Conservation (phyloP, 169 alveolate genomes). For the Hepatocystis sp. region DNA sequence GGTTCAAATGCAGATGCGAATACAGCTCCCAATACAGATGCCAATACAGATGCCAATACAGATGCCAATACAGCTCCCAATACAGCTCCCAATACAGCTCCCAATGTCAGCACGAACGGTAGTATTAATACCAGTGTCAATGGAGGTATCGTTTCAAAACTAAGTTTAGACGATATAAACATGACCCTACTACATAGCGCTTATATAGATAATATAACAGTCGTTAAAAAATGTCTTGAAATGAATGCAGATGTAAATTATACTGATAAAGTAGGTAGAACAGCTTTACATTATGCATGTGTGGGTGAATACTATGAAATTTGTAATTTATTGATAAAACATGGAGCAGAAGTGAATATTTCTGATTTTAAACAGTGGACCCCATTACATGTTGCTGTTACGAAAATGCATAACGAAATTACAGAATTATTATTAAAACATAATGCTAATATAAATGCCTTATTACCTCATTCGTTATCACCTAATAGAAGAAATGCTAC, state of each 20-base stretch:
- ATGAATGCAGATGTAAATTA: constrained; percentile 80
- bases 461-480: constrained; percentile 88
- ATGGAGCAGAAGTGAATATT: constrained; percentile 84
- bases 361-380: constrained; percentile 90
- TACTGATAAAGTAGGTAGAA: constrained; percentile 89
- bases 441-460: constrained; percentile 84
- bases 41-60: too few species aligned
- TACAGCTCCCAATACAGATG: too few species aligned
- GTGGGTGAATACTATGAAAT: constrained; percentile 87
- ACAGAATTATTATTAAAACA: constrained; percentile 81
- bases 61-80: too few species aligned
- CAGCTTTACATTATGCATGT: constrained; percentile 90
- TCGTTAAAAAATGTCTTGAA: constrained; percentile 77
- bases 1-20: too few species aligned
- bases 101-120: too few species aligned
- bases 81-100: too few species aligned
- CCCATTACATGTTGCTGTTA: constrained; percentile 89
- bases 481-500: constrained; percentile 88
- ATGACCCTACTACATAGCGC: constrained; percentile 82
- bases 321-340: constrained; percentile 79
- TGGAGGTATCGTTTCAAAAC: constrained; percentile 45
- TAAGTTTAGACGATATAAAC: constrained; percentile 77
- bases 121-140: constrained; percentile 9
- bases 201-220: constrained; percentile 85
- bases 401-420: constrained; percentile 87